phyloP scores from a whole-genome alignment of 805 yeast species.

The Monosporozyma aerobia region DNA sequence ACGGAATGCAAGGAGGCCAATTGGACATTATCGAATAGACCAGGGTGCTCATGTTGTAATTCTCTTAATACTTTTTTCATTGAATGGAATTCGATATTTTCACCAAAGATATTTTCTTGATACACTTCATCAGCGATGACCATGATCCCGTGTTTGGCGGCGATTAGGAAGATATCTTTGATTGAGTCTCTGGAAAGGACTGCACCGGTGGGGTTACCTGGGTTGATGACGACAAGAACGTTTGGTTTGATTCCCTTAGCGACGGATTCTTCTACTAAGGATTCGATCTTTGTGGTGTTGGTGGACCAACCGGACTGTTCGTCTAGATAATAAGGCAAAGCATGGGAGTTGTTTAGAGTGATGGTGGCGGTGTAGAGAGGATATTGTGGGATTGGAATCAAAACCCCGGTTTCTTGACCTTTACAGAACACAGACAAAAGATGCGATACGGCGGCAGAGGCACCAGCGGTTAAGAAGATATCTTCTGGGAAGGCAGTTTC shows the following conservation, averaged over 20 bases:
- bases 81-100: conserved; percentile 58
- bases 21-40: conserved; percentile 61
- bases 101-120: conserved; percentile 82
- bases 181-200: conserved; percentile 59
- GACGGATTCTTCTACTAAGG: conserved; percentile 40
- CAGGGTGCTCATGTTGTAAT: conserved; percentile 46
- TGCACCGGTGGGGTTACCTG: conserved; percentile 98
- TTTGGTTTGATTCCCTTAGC: conserved; percentile 53
- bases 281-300: conserved; percentile 53
- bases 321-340: conserved; percentile 78
- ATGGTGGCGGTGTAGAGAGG: conserved; percentile 95
- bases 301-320: conserved; percentile 83
- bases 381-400: conserved; percentile 97
- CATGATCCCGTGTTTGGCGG: conserved; percentile 77
- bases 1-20: conserved; percentile 94
- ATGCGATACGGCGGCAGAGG: conserved; percentile 85
- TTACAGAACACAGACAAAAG: conserved; percentile 61
- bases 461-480: conserved; percentile 86
- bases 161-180: conserved; percentile 61
- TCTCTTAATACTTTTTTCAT: conserved; percentile 70
- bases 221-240: conserved; percentile 87
- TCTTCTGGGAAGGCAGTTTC: conserved; percentile 55
- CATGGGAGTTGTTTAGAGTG: conserved; percentile 71
- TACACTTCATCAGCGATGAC: conserved; percentile 96
- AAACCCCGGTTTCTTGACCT: conserved; percentile 62